Conservation (phyloP, 139 green algal species). For the Micractinium sp. region DNA sequence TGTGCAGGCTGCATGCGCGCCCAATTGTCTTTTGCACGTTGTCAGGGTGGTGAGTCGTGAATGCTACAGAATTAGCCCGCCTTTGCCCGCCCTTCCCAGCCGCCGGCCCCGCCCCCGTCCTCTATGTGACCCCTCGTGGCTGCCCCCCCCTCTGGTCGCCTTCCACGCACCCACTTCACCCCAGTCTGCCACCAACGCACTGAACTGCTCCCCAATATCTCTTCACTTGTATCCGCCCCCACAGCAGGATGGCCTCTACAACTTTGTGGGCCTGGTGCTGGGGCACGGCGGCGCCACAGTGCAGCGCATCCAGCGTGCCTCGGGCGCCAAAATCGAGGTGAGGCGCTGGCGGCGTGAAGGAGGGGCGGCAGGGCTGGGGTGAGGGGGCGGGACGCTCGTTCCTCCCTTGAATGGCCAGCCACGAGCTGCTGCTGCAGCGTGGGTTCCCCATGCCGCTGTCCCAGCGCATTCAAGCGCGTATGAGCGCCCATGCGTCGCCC, state of each 20-base stretch:
- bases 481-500: neutral
- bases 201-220: too few species aligned
- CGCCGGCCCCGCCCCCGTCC: neutral
- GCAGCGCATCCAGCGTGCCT: conserved; percentile 24
- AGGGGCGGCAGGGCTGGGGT: neutral
- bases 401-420: too few species aligned
- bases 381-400: neutral
- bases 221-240: neutral
- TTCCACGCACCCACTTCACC: neutral
- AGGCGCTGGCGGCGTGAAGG: neutral
- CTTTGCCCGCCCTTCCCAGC: too few species aligned
- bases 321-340: conserved; percentile 26
- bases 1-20: too few species aligned
- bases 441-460: too few species aligned
- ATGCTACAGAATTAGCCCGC: neutral
- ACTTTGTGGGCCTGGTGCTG: conserved; percentile 33
- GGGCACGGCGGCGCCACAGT: conserved; percentile 28
- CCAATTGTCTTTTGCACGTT: too few species aligned
- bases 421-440: too few species aligned
- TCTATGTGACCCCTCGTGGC: neutral
- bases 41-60: too few species aligned
- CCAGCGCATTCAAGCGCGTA: too few species aligned
- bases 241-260: conserved; percentile 21
- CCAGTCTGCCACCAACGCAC: neutral
- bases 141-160: too few species aligned